Evolutionary conservation across 305 asterid genomes (phyloP), one percentile per base, ranked within the genome.

Genomic region (Fraxinus velutina): DNA sequence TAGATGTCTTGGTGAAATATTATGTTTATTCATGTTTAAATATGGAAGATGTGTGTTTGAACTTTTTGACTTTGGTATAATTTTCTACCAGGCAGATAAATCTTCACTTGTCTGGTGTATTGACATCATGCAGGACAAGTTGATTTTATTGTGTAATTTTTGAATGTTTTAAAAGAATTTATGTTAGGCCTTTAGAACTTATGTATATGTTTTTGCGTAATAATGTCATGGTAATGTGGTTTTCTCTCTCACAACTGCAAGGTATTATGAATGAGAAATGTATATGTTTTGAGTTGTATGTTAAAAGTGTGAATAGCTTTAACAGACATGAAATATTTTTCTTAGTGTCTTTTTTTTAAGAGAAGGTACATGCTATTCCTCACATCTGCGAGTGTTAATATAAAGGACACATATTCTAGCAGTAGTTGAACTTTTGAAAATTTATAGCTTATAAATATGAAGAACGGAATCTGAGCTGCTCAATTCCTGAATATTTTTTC

Each of bases 381-480:
- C 27, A 22, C 73, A 42, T 80, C 32, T 27, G 66, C 36, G 10
- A 22, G 13, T 15, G 47, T 84, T 81, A 34, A 81, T 60, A 33
- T 60, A 29, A 24, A 33, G 64, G 55, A 68, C 15, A 29, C 30
- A 15, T 15, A 66, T 52, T 76, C 44, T 64, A 72, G 24, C 39
- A 68, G 68, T 52, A 9, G 76, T 74, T 17, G 70, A 42, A 13
- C 60, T 30, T 50, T 24, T 42, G 44, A 70, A 30, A 21, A 27
- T 82, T 68, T 62, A 44, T 75, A 13, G 70, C 32, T 24, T 30
- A 72, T 22, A 66, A 29, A 5, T 30, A 70, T 29, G 39, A 29
- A 70, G 70, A 79, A 47, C 60, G 15, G 74, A 68, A 75, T 34
- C 64, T 75, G 17, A 30, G 42, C 81, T 47, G 71, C 75, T 77